Evolutionary conservation across 371 early-diverging fungal species (phyloP).

Genomic region (Batkoa obscura): DNA sequence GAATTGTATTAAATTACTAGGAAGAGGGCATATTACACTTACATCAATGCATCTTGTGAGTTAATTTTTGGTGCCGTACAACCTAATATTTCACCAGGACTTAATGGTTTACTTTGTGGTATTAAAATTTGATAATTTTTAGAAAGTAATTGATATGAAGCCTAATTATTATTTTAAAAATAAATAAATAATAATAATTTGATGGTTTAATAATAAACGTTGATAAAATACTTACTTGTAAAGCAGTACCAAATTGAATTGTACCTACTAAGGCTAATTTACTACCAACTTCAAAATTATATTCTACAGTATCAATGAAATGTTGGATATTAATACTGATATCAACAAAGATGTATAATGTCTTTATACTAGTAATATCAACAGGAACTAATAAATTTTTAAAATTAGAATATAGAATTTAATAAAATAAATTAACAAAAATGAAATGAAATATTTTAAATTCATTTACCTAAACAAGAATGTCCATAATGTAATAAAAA

Average conservation of each 20-base stretch:
- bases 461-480: constrained; percentile 67
- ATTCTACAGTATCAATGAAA: constrained; percentile 71
- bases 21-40: constrained; percentile 8
- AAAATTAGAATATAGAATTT: neutral
- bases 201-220: neutral
- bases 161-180: neutral
- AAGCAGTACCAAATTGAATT: constrained; percentile 89
- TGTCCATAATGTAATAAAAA: constrained; percentile 99
- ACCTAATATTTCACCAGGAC: constrained; percentile 97
- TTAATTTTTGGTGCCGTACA: constrained; percentile 90
- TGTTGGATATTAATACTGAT: constrained; percentile 91
- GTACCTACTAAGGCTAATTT: constrained; percentile 80
- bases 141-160: constrained; percentile 19
- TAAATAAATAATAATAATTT: neutral
- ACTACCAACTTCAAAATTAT: constrained; percentile 56
- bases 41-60: constrained; percentile 49
- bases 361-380: constrained; percentile 81
- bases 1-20: neutral
- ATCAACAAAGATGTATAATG: constrained; percentile 99
- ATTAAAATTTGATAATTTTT: constrained; percentile 42
- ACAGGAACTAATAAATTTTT: constrained; percentile 57
- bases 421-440: neutral
- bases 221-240: constrained; percentile 33
- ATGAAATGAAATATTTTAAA: neutral
- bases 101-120: constrained; percentile 91